Evolutionary conservation across 148 eudicot genomes (phyloP), one percentile per base, ranked within the genome.

Genomic region (Camellia granthamiana): DNA sequence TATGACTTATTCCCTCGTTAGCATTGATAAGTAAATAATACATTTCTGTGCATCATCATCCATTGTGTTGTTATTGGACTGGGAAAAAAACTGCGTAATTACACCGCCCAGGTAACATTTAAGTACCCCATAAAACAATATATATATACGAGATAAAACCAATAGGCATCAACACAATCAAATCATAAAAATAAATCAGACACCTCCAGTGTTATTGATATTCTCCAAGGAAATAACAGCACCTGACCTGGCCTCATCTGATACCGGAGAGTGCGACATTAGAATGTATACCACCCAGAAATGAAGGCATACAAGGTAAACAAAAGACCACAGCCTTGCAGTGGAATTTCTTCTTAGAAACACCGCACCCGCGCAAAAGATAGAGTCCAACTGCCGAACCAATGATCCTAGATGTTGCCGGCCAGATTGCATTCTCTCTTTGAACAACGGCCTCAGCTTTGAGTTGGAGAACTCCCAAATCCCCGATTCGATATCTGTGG

Each of bases 221-320:
- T 91, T 96, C 81, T 90, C 95, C 72, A 96, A 83, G 6, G 99
- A 96, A 64, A 93, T 8, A 64, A 89, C 92, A 72, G 93, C 95
- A 79, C 97, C 95, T 12, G 99, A 91, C 58, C 82, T 76, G 58
- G 81, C 76, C 72, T 91, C 90, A 76, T 90, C 90, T 0, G 97
- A 74, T 15, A 91, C 89, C 15, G 86, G 81, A 55, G 97, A 89
- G 79, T 84, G 93, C 16, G 97, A 93, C 70, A 83, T 61, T 63
- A 82, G 77, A 82, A 82, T 78, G 58, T 82, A 82, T 4, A 77
- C 21, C 16, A 82, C 84, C 84, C 84, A 82, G 8, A 82, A 43
- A 82, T 82, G 84, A 78, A 82, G 84, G 78, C 81, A 77, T 14
- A 78, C 74, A 64, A 82, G 77, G 74, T 82, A 82, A 52, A 77